Evolutionary conservation across 768 basidiomycete genomes (phyloP).

Genomic region (Phanerochaete carnosa): DNA sequence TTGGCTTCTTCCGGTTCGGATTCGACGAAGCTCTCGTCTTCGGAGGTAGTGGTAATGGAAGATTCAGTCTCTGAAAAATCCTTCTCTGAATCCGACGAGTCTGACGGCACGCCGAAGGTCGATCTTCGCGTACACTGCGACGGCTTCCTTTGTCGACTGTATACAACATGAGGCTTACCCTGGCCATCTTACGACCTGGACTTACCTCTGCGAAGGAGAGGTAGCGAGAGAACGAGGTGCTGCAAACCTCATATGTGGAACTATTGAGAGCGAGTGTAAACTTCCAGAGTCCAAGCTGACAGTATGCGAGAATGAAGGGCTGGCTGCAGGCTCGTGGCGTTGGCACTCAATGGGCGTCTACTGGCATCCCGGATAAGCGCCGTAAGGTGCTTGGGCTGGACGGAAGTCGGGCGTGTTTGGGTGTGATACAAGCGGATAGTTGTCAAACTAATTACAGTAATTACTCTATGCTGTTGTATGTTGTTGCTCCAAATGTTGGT

Average conservation of each 20-base stretch:
- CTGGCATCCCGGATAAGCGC: too few relatives aligned
- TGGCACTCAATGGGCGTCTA: background rate
- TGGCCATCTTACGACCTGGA: background rate
- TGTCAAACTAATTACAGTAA: too few relatives aligned
- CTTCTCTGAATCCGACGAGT: slow-evolving; percentile 43
- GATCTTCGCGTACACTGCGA: slow-evolving; percentile 30
- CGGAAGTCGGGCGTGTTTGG: too few relatives aligned
- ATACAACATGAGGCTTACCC: slow-evolving; percentile 6
- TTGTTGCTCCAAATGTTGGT: too few relatives aligned
- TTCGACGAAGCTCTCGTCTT: slow-evolving; percentile 38
- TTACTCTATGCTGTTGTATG: too few relatives aligned
- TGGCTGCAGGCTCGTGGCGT: background rate
- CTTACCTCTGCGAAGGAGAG: slow-evolving; percentile 42
- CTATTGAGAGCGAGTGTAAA: background rate
- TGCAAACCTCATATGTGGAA: slow-evolving; percentile 47
- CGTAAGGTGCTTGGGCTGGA: too few relatives aligned
- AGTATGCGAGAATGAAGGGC: background rate
- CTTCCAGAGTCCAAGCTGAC: background rate
- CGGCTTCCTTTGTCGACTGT: slow-evolving; percentile 7
- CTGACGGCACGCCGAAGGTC: slow-evolving; percentile 53
- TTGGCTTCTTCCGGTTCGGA: slow-evolving; percentile 41
- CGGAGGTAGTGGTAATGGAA: slow-evolving; percentile 29
- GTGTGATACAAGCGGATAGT: too few relatives aligned
- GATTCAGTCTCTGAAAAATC: slow-evolving; percentile 38
- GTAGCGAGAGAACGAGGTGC: slow-evolving; percentile 50